Evolutionary conservation across 2,329 filamentous ascomycete species (phyloP), one percentile per base, ranked within the genome.

Genomic region (Ophiostoma himal-ulmi): DNA sequence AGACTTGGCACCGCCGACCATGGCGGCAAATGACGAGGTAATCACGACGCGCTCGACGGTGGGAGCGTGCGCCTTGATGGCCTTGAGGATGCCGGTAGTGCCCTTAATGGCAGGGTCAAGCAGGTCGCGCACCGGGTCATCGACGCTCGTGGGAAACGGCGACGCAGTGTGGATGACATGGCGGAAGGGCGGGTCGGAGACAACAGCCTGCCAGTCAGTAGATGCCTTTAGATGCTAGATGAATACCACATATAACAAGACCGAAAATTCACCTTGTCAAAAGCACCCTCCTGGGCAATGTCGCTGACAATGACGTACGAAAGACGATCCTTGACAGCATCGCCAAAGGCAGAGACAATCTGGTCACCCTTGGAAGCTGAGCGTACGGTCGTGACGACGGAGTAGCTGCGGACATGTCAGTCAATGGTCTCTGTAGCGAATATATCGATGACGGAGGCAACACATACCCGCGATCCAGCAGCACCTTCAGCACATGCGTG

Each of bases 401-500:
- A 34, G 57, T 62, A 62, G 57, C 57, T 62, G 10, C 8, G 14
- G 39, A 20, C 1, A 54, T 20, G 26, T 62, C 26, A 62, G 57
- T 57, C 52, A 26, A 14, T 26, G 5, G 22, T 36, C 22, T 34
- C 13, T 62, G 52, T 8, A 26, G 52, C 4, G 20, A 22, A 44
- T 13, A 3, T 11, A 22, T 57, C 52, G 5, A 57, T 13, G n/a
- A 57, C 26, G 26, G 11, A 62, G 13, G 20, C 26, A 62, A 62
- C 26, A 62, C 57, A 2, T 62, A 62, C 57, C 57, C 82, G 72
- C 80, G 77, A 73, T 81, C 76, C 67, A 87, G 80, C 37, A 88
- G 83, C 72, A 84, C 81, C 68, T 86, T 82, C 57, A 88, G 80
- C 72, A 85, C 81, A 76, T 87, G 85, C 68, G 81, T 80, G 74